phyloP scores from a whole-genome alignment of 2,329 filamentous ascomycete genomes.

The Colletotrichum zoysiae region DNA sequence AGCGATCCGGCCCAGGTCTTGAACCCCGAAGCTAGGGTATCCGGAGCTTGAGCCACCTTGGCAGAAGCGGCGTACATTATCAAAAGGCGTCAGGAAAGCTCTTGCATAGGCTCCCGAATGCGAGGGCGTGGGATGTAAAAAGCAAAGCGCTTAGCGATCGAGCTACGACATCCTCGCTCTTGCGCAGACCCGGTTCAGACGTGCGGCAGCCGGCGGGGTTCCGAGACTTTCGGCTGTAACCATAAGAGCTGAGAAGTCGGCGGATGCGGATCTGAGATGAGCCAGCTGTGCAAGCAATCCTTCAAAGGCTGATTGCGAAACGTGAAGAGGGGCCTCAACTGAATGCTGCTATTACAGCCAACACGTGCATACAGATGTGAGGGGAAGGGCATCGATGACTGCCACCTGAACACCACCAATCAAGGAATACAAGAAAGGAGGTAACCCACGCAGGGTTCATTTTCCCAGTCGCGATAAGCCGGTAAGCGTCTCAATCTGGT shows the following conservation, averaged over 20 bases:
- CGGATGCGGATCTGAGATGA: background rate
- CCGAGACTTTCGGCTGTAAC: background rate
- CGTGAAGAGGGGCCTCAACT: background rate
- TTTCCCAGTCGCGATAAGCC: background rate
- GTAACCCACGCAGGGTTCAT: background rate
- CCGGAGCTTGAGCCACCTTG: background rate
- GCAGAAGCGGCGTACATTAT: background rate
- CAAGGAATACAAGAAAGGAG: background rate
- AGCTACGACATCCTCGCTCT: background rate
- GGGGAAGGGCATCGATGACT: background rate
- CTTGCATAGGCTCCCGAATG: background rate
- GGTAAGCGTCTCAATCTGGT: no score
- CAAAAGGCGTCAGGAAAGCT: background rate
- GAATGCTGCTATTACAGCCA: background rate
- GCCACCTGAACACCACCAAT: background rate
- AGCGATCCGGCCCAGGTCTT: background rate
- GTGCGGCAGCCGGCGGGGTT: background rate
- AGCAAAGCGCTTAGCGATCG: background rate
- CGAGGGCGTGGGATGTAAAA: background rate
- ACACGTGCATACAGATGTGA: background rate
- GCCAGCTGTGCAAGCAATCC: background rate
- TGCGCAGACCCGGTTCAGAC: slow-evolving; percentile 2
- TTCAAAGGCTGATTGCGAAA: background rate
- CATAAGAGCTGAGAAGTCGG: background rate
- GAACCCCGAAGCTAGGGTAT: background rate